Percentiles rank a stretch among this genome's conserved stretches.
Conservation (phyloP, 2,329 filamentous ascomycete species). For the Botryotinia narcissicola region DNA sequence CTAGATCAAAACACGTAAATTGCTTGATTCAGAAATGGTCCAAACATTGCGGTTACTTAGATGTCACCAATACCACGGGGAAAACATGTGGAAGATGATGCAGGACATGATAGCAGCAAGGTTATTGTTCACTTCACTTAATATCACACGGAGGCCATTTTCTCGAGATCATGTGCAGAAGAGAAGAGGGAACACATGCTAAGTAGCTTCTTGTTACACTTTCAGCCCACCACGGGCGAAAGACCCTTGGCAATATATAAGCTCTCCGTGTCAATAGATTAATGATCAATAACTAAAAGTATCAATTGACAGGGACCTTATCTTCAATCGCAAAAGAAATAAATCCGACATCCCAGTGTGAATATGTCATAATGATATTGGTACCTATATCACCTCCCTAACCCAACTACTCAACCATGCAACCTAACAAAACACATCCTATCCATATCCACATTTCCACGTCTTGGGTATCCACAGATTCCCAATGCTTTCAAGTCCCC, state of each 20-base stretch:
- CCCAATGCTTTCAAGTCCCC: background rate
- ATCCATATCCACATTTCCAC: background rate
- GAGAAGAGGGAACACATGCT: background rate
- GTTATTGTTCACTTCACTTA: background rate
- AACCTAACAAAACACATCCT: background rate
- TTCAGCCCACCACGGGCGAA: background rate
- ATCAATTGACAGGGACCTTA: background rate
- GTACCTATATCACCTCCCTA: background rate
- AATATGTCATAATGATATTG: background rate
- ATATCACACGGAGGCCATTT: background rate
- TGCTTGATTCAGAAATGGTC: constrained; percentile 3
- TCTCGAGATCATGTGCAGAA: background rate
- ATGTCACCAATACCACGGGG: background rate
- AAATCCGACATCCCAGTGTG: background rate
- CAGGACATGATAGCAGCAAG: background rate
- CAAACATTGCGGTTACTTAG: background rate
- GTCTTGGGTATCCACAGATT: background rate
- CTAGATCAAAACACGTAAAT: background rate
- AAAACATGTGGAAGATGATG: background rate
- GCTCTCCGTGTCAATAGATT: background rate
- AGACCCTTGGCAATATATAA: background rate
- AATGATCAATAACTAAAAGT: background rate
- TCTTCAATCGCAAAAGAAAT: background rate
- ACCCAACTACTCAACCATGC: background rate
- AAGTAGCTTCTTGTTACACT: background rate